These are phyloP conservation scores for Cruciata laevipes DNA, from an alignment of 257 asterid genomes.

Conservation along the genomic window DNA sequence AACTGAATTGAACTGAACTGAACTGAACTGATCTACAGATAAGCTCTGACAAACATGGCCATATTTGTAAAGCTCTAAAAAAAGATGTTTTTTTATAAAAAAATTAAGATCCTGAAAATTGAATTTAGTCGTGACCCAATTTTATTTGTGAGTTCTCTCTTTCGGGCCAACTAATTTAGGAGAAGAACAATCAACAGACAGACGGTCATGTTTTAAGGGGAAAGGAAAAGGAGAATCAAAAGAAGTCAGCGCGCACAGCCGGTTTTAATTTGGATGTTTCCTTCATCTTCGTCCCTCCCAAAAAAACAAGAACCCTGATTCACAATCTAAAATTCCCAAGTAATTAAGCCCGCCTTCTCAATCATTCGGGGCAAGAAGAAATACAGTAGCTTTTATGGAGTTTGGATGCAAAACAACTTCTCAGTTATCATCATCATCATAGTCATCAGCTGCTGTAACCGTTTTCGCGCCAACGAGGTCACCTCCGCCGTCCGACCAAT, in stretches of 20 bases:
- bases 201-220: too few relatives aligned
- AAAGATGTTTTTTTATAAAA: too few relatives aligned
- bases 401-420: conserved; percentile 23
- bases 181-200: too few relatives aligned
- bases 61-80: too few relatives aligned
- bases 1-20: too few relatives aligned
- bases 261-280: neutral
- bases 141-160: too few relatives aligned
- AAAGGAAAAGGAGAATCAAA: neutral
- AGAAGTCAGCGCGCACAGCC: neutral
- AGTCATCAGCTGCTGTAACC: conserved; percentile 12
- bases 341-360: neutral
- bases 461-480: conserved; percentile 10
- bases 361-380: neutral
- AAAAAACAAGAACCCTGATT: neutral
- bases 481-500: conserved; percentile 20
- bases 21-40: too few relatives aligned
- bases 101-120: too few relatives aligned
- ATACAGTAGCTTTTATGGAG: conserved; percentile 38
- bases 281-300: neutral
- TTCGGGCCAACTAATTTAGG: too few relatives aligned
- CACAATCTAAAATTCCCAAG: neutral
- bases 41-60: too few relatives aligned
- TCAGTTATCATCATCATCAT: conserved; percentile 15
- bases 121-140: too few relatives aligned